Base-by-base conservation (phyloP, 768 basidiomycete species). In the Lanmaoa pseudosensibilis region DNA sequence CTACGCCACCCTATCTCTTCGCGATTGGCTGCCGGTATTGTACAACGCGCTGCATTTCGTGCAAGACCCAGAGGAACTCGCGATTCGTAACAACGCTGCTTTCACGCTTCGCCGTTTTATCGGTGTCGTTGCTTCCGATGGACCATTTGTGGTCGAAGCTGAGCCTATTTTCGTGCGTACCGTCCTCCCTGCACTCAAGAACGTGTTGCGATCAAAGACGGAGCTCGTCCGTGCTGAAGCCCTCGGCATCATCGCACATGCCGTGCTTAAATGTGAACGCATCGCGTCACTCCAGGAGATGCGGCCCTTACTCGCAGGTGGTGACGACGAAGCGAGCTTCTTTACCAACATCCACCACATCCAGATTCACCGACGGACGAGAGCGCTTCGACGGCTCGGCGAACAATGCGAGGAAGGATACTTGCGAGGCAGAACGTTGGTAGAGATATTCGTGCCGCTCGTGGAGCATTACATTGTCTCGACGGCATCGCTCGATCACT, bases 291-390 rank as follows among this genome's bases (percentile, higher is more conserved):
- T 98, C 27, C 84, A 84, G 48, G 94, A 98, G 67, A 86, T 98
- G 85, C 83, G 76, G 23, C 79, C 85, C 12, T 74, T 98, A 8
- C 80, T 98, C 33, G 92, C 90, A 9, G 84, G 80, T 18, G 95
- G 92, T 1, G 94, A 98, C 67, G 87, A 90, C 47, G 96, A 99
- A 71, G 94, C 93, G 33, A 94, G 89, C 68, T 95, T 98, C 76
- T 98, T 99, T 82, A 88, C 87, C 77, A 99, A 99, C 71, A 85
- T 98, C 46, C 83, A 89, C 51, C 97, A 99, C 68, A 83, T 98
- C 43, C 97, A 99, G 73, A 75, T 88, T 3, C 95, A 98, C 70
- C 85, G 95, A 59, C 86, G 96, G 23, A 85, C 87, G 2, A 77
- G 96, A 56, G 95, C 96, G 3, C 78, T 97, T 30, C 83, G 90